A percentile compares a stretch with the other conserved stretches of the same genome.
phyloP scores from a whole-genome alignment of 2,329 filamentous ascomycete species.

The Curvularia verruculosa region DNA sequence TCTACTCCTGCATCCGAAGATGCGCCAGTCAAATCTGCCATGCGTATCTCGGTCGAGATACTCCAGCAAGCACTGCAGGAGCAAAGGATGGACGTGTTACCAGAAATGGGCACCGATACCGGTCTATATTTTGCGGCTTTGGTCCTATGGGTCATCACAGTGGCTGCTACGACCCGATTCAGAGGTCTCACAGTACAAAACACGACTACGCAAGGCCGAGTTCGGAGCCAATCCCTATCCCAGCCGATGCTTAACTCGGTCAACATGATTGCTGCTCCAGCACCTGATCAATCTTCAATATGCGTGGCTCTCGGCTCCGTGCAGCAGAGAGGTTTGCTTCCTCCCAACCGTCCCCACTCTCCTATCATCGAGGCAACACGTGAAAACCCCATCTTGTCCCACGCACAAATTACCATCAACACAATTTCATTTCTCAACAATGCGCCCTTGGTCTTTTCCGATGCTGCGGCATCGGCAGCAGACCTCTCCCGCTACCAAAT shows the following conservation, averaged over 20 bases:
- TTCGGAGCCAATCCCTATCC: constrained; percentile 24
- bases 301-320: neutral
- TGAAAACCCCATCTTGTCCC: constrained; percentile 19
- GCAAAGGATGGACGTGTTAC: constrained; percentile 21
- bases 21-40: constrained; percentile 31
- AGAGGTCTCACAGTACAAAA: constrained; percentile 15
- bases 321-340: neutral
- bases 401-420: constrained; percentile 29
- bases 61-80: constrained; percentile 33
- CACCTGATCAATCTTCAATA: neutral
- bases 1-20: constrained; percentile 14
- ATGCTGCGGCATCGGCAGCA: constrained; percentile 23
- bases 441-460: constrained; percentile 24
- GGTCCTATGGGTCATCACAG: constrained; percentile 45
- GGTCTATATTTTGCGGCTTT: constrained; percentile 45
- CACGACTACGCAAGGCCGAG: constrained; percentile 6
- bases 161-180: constrained; percentile 31
- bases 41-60: constrained; percentile 36
- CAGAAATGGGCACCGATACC: constrained; percentile 42
- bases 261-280: constrained; percentile 5
- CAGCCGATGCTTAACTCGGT: constrained; percentile 11
- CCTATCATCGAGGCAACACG: constrained; percentile 17
- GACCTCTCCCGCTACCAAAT: constrained; percentile 34
- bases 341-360: constrained; percentile 18
- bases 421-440: constrained; percentile 35